phyloP scores from a whole-genome alignment of 2,329 filamentous ascomycete genomes.

The Fusarium sp. region DNA sequence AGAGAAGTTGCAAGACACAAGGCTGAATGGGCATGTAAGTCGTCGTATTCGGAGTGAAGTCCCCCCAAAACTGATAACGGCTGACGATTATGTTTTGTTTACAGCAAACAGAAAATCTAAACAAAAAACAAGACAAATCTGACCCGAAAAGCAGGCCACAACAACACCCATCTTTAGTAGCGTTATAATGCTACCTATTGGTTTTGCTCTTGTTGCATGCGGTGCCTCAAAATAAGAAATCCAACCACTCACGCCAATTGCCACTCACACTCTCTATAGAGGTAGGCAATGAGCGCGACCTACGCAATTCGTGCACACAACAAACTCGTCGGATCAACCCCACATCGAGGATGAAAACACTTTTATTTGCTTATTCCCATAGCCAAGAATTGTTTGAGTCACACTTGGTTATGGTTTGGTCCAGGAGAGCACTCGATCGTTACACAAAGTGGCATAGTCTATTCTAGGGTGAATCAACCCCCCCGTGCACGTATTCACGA shows the following conservation, averaged over 20 bases:
- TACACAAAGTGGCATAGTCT: neutral
- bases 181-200: constrained; percentile 17
- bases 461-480: neutral
- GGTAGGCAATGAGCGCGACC: constrained; percentile 8
- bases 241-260: neutral
- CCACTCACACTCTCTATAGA: neutral
- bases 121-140: neutral
- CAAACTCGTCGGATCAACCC: neutral
- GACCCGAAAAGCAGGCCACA: neutral
- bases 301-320: neutral
- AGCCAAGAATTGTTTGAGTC: constrained; percentile 4
- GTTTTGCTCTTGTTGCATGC: neutral
- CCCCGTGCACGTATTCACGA: neutral
- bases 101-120: neutral
- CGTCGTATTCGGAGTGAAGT: neutral
- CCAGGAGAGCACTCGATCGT: neutral
- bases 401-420: neutral
- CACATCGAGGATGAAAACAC: neutral
- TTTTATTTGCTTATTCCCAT: neutral
- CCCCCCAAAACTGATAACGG: neutral
- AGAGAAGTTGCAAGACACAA: neutral
- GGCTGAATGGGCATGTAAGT: constrained; percentile 3
- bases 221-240: neutral
- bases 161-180: neutral
- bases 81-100: neutral